A percentile compares a stretch with the other conserved stretches of the same genome.
phyloP scores from a whole-genome alignment of 108 stramenopile species.

The Schizochytrium sp. region DNA sequence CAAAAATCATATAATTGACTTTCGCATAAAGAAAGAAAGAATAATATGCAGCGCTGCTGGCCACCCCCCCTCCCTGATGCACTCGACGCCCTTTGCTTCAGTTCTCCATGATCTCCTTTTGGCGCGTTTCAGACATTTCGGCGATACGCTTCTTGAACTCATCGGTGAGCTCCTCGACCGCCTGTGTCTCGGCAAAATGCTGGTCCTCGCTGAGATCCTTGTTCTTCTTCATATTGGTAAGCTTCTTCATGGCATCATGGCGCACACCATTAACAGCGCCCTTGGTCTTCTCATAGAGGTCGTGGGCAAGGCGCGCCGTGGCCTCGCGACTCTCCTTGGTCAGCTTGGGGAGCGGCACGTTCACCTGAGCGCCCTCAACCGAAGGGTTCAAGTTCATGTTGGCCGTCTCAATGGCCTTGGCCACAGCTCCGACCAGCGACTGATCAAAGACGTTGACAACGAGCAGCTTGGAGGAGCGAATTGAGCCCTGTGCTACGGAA shows the following conservation, averaged over 20 bases:
- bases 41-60: too few relatives aligned
- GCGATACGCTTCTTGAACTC: neutral
- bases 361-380: neutral
- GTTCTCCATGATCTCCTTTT: neutral
- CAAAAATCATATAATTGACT: too few relatives aligned
- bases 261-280: neutral
- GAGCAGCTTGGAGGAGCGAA: neutral
- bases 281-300: neutral
- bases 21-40: too few relatives aligned
- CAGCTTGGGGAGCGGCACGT: neutral
- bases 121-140: neutral
- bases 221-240: neutral
- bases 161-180: neutral
- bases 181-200: neutral
- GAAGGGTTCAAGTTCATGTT: constrained; percentile 16
- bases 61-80: too few relatives aligned
- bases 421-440: neutral
- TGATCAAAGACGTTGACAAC: neutral
- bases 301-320: neutral
- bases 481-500: neutral
- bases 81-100: neutral
- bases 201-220: neutral
- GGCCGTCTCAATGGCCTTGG: neutral
- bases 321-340: constrained; percentile 12
- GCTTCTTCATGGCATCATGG: neutral